phyloP scores from a whole-genome alignment of 306 rosid species.

The Cajanus cajan region DNA sequence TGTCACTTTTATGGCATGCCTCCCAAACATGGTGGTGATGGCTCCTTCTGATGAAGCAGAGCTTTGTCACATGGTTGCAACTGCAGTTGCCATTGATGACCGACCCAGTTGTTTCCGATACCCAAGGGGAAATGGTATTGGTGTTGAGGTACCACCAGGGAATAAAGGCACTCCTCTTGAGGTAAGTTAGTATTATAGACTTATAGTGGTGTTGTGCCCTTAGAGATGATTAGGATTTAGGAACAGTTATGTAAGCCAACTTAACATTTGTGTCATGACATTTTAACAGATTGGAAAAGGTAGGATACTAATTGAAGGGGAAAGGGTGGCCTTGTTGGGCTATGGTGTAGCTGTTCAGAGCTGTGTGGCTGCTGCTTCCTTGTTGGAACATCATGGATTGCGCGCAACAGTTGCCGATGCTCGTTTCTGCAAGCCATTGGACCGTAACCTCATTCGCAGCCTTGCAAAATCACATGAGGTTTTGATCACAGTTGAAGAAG shows the following conservation, averaged over 20 bases:
- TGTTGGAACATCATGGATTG: slow-evolving; percentile 52
- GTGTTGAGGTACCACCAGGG: slow-evolving; percentile 66
- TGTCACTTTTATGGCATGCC: slow-evolving; percentile 93
- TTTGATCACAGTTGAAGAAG: slow-evolving; percentile 87
- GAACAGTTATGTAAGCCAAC: background rate
- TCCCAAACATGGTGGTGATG: slow-evolving; percentile 98
- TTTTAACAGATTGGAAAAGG: slow-evolving; percentile 70
- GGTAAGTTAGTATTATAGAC: slow-evolving; percentile 23
- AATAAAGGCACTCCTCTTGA: slow-evolving; percentile 76
- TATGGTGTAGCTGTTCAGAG: slow-evolving; percentile 79
- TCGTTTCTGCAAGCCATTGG: slow-evolving; percentile 92
- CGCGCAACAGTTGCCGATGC: slow-evolving; percentile 47
- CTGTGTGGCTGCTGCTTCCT: slow-evolving; percentile 66
- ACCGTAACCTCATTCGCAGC: slow-evolving; percentile 62
- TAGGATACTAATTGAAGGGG: slow-evolving; percentile 75
- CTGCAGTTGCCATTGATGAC: slow-evolving; percentile 86
- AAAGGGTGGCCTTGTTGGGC: slow-evolving; percentile 87
- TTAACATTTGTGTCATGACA: slow-evolving; percentile 27
- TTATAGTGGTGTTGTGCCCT: too few species aligned
- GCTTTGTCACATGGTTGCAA: slow-evolving; percentile 91
- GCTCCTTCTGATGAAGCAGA: slow-evolving; percentile 91
- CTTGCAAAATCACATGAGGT: slow-evolving; percentile 75
- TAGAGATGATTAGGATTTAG: background rate
- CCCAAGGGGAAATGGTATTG: slow-evolving; percentile 85
- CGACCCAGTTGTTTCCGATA: slow-evolving; percentile 87